These are phyloP conservation scores for Plasmodium blacklocki DNA, from an alignment of 169 alveolate species.

Conservation along the genomic window DNA sequence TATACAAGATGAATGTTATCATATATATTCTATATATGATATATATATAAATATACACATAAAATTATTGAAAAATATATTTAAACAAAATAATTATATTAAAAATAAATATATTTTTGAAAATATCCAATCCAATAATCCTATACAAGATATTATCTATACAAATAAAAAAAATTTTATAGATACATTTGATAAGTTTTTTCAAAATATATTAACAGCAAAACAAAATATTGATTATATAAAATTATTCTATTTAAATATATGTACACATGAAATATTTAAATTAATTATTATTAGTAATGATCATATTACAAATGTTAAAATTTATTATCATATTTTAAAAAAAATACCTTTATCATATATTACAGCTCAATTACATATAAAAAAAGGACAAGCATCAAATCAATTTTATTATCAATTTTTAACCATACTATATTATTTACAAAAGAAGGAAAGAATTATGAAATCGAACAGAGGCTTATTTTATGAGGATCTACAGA, in stretches of 20 bases:
- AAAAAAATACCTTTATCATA: slow-evolving; percentile 7
- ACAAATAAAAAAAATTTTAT: slow-evolving; percentile 19
- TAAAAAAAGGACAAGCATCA: neutral
- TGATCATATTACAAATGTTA: slow-evolving; percentile 3
- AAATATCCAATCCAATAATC: slow-evolving; percentile 21
- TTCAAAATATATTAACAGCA: slow-evolving; percentile 19
- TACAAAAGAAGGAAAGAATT: slow-evolving; percentile 1
- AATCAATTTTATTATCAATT: slow-evolving; percentile 7
- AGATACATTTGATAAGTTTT: slow-evolving; percentile 26
- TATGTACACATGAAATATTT: slow-evolving; percentile 26
- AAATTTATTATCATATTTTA: slow-evolving; percentile 25
- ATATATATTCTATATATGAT: slow-evolving; percentile 29
- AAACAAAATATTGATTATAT: slow-evolving; percentile 21
- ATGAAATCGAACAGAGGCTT: slow-evolving; percentile 5
- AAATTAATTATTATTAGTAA: slow-evolving; percentile 17
- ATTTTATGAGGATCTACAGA: slow-evolving; percentile 13
- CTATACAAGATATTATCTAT: slow-evolving; percentile 33
- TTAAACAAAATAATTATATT: slow-evolving; percentile 44
- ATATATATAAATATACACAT: slow-evolving; percentile 35
- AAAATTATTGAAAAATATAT: slow-evolving; percentile 38
- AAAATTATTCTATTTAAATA: slow-evolving; percentile 53
- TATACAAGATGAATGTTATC: slow-evolving; percentile 19
- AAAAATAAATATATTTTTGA: slow-evolving; percentile 10
- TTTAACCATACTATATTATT: slow-evolving; percentile 19
- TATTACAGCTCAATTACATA: too few relatives aligned